Percentiles rank a stretch among this genome's conserved stretches.
These are phyloP conservation scores for Aureobasidium leucospermi DNA, from an alignment of 2,329 filamentous ascomycete species.

Conservation along the genomic window DNA sequence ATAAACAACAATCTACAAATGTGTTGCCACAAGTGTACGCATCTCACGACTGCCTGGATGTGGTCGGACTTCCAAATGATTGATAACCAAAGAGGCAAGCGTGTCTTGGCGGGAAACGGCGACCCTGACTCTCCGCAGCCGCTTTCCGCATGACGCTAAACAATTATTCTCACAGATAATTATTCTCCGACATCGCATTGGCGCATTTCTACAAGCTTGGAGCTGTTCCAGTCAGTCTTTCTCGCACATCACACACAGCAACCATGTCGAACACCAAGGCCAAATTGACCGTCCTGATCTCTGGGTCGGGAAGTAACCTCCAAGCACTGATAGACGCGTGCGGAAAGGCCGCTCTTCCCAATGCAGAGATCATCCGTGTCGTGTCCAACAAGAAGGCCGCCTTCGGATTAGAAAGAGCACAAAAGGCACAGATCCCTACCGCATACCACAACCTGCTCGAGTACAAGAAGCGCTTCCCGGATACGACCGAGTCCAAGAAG, in stretches of 20 bases:
- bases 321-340: slow-evolving; percentile 65
- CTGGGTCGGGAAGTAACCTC: slow-evolving; percentile 69
- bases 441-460: slow-evolving; percentile 75
- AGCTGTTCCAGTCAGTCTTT: background rate
- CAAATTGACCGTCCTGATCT: slow-evolving; percentile 43
- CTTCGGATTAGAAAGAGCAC: slow-evolving; percentile 56
- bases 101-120: slow-evolving; percentile 4
- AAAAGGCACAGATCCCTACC: slow-evolving; percentile 57
- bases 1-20: background rate
- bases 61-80: slow-evolving; percentile 8
- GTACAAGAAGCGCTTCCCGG: slow-evolving; percentile 63
- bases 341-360: slow-evolving; percentile 40
- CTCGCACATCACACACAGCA: background rate
- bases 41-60: slow-evolving; percentile 4
- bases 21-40: slow-evolving; percentile 13
- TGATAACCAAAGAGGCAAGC: slow-evolving; percentile 9
- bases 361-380: slow-evolving; percentile 53
- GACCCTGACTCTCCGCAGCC: background rate
- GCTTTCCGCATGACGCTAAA: too few relatives aligned
- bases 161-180: background rate
- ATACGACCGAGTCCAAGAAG: slow-evolving; percentile 30
- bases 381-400: slow-evolving; percentile 60
- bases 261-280: slow-evolving; percentile 5
- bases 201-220: background rate
- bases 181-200: slow-evolving; percentile 1